Evolutionary conservation across 139 green algal genomes (phyloP).

Genomic region (Micractinium sp.): DNA sequence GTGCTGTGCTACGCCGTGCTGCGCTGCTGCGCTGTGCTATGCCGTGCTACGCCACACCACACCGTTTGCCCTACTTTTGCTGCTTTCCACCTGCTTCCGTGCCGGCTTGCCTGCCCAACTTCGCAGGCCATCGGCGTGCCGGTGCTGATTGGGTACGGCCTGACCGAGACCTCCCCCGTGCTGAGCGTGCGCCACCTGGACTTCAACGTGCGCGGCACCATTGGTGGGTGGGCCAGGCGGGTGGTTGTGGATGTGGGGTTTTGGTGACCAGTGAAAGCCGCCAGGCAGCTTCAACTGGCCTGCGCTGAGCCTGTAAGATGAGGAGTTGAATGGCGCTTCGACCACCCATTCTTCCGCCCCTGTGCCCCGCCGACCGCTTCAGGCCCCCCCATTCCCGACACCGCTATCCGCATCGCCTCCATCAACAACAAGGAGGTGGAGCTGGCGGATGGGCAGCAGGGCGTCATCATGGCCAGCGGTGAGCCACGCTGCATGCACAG

Average conservation of each 20-base stretch:
- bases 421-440: not conserved
- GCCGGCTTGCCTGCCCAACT: not conserved
- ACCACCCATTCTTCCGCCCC: no score
- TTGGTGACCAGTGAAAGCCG: no score
- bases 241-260: no score
- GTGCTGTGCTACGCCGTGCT: not conserved
- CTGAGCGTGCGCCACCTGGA: not conserved
- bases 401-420: not conserved
- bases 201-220: constrained; percentile 14
- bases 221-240: not conserved
- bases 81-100: not conserved
- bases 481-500: not conserved
- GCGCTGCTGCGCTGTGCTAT: not conserved
- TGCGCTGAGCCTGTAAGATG: no score
- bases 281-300: no score
- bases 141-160: not conserved
- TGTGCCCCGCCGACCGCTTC: no score
- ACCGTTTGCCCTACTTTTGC: not conserved
- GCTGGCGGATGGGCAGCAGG: constrained; percentile 20
- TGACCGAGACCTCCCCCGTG: constrained; percentile 18
- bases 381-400: not conserved
- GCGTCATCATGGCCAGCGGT: constrained; percentile 10
- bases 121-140: constrained; percentile 13
- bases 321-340: no score
- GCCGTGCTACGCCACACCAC: not conserved